phyloP scores from a whole-genome alignment of 2,329 filamentous ascomycete species.

The Botryotinia calthae region DNA sequence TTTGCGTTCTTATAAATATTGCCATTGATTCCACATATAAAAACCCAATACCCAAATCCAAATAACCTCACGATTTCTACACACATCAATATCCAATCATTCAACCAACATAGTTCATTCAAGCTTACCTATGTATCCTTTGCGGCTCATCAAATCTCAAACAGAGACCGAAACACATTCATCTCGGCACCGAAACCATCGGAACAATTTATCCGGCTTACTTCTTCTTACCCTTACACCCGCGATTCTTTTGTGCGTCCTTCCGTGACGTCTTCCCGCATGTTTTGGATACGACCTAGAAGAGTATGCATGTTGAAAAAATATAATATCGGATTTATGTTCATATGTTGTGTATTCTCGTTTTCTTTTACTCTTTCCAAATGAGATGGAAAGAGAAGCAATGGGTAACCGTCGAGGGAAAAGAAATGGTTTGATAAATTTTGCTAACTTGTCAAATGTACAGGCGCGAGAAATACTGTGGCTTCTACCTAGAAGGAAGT shows the following conservation, averaged over 20 bases:
- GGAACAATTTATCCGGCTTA: not conserved
- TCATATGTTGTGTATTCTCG: not conserved
- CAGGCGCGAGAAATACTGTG: not conserved
- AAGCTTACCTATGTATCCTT: not conserved
- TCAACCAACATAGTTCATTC: not conserved
- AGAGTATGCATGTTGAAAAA: not conserved
- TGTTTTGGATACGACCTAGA: not conserved
- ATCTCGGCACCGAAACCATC: not conserved
- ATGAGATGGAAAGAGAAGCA: not conserved
- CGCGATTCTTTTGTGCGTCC: not conserved
- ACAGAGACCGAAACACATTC: not conserved
- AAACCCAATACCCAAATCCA: not conserved
- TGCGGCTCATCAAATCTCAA: not conserved
- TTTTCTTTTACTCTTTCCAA: not conserved
- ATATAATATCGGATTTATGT: not conserved
- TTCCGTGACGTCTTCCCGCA: conserved; percentile 8
- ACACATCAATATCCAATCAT: not conserved
- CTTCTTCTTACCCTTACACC: not conserved
- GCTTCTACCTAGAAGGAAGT: not conserved
- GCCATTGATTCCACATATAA: not conserved
- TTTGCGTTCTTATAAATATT: no score
- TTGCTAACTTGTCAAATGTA: not conserved
- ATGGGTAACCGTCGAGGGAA: no score
- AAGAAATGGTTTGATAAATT: not conserved
- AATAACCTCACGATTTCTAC: not conserved